Evolutionary conservation across 441 rosid genomes (phyloP).

Genomic region (Populus trichocarpa): DNA sequence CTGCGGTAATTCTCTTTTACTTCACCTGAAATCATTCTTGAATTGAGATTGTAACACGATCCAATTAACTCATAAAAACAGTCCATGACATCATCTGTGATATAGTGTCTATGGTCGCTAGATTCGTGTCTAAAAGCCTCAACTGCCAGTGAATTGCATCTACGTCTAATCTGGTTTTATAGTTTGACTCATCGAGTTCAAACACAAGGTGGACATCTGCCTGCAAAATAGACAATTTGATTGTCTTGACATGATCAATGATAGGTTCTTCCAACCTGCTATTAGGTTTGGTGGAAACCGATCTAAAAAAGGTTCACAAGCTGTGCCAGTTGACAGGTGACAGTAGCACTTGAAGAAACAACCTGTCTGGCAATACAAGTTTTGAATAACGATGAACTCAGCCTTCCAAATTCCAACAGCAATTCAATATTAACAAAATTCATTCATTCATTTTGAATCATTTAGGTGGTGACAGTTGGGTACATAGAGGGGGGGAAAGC

Average conservation of each 20-base stretch:
- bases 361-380: background rate
- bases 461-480: constrained; percentile 58
- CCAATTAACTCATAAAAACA: background rate
- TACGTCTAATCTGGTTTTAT: too few relatives aligned
- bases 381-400: background rate
- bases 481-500: constrained; percentile 58
- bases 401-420: background rate
- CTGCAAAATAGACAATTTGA: too few relatives aligned
- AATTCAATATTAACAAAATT: background rate
- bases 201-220: too few relatives aligned
- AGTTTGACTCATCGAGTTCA: too few relatives aligned
- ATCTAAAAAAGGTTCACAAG: too few relatives aligned
- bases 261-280: too few relatives aligned
- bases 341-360: background rate
- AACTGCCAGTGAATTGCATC: too few relatives aligned
- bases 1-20: constrained; percentile 26
- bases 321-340: too few relatives aligned
- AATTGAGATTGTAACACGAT: background rate
- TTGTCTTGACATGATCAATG: too few relatives aligned
- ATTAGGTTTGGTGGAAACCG: too few relatives aligned
- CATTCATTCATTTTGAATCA: constrained; percentile 1
- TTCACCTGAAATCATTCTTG: background rate
- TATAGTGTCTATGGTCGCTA: background rate
- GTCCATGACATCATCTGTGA: background rate
- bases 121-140: background rate